Percentiles rank a stretch among this genome's conserved stretches.
Evolutionary conservation across 164 flowering plant species (phyloP).

Genomic region (Nymphaea colorata): DNA sequence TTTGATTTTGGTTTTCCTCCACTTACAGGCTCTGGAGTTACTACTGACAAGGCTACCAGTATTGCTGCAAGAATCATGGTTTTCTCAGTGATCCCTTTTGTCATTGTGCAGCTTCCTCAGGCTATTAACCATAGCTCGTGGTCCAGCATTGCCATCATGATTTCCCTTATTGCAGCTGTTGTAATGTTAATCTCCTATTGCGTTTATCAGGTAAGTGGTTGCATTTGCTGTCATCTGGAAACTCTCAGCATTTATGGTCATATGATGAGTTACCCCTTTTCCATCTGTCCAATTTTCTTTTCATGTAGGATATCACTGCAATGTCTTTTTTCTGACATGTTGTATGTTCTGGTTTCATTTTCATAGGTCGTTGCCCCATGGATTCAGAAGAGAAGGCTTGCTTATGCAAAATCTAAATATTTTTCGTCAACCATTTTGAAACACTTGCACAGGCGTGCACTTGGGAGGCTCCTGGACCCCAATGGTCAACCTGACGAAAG

Average conservation of each 20-base stretch:
- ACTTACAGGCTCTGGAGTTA: slow-evolving; percentile 60
- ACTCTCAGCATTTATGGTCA: not conserved
- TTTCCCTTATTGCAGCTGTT: slow-evolving; percentile 53
- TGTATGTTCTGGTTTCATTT: not conserved
- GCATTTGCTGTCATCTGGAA: not conserved
- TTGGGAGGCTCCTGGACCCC: slow-evolving; percentile 49
- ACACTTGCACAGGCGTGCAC: slow-evolving; percentile 32
- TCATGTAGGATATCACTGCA: not conserved
- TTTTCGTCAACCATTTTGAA: slow-evolving; percentile 56
- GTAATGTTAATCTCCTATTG: slow-evolving; percentile 56
- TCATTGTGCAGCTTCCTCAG: slow-evolving; percentile 75
- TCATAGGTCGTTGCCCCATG: slow-evolving; percentile 73
- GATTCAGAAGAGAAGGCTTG: slow-evolving; percentile 65
- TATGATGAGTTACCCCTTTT: too few species aligned
- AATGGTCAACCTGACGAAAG: slow-evolving; percentile 49
- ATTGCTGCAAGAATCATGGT: slow-evolving; percentile 83
- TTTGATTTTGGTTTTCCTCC: not conserved
- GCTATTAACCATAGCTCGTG: slow-evolving; percentile 42
- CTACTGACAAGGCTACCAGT: slow-evolving; percentile 71
- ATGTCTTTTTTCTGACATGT: not conserved
- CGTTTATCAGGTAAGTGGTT: slow-evolving; percentile 60
- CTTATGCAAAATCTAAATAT: slow-evolving; percentile 63
- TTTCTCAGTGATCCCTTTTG: slow-evolving; percentile 77
- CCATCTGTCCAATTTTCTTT: too few species aligned
- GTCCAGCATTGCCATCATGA: slow-evolving; percentile 51